A percentile compares a stretch with the other conserved stretches of the same genome.
These are phyloP conservation scores for Paradendryphiella salina DNA, from an alignment of 2,329 filamentous ascomycete genomes.

Conservation along the genomic window DNA sequence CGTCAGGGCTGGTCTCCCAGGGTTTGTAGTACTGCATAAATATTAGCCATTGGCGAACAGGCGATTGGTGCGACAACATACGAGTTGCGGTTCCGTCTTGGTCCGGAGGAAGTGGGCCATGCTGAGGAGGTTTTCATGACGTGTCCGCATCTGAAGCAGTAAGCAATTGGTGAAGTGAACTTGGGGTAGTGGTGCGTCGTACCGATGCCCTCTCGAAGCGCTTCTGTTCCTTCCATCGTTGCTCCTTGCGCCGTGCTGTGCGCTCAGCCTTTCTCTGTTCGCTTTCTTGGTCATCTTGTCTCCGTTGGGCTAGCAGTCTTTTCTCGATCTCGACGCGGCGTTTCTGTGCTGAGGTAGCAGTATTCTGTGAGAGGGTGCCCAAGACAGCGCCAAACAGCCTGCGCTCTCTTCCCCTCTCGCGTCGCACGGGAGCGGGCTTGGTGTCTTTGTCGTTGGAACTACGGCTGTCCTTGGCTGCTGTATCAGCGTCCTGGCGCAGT, in stretches of 20 bases:
- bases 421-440: conserved; percentile 46
- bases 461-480: conserved; percentile 26
- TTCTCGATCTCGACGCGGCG: conserved; percentile 79
- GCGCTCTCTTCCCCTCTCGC: conserved; percentile 79
- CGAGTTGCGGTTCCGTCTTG: conserved; percentile 70
- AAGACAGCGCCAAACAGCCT: conserved; percentile 83
- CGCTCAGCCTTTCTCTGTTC: conserved; percentile 68
- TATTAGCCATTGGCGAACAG: conserved; percentile 21
- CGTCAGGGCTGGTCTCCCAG: conserved; percentile 70
- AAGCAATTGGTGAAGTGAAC: neutral
- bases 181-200: conserved; percentile 38
- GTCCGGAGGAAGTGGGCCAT: conserved; percentile 76
- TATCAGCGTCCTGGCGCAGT: conserved; percentile 51
- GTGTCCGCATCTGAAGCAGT: conserved; percentile 67
- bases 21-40: conserved; percentile 76
- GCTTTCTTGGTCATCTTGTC: conserved; percentile 72
- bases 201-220: conserved; percentile 77
- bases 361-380: conserved; percentile 75
- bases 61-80: conserved; percentile 53
- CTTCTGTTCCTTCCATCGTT: conserved; percentile 70
- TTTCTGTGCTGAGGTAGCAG: conserved; percentile 62
- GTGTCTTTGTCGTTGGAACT: conserved; percentile 23
- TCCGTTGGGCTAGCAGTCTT: conserved; percentile 75
- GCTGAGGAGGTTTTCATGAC: conserved; percentile 72
- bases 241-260: conserved; percentile 62